phyloP scores from a whole-genome alignment of 2,329 filamentous ascomycete species.

The Fusarium sp. region DNA sequence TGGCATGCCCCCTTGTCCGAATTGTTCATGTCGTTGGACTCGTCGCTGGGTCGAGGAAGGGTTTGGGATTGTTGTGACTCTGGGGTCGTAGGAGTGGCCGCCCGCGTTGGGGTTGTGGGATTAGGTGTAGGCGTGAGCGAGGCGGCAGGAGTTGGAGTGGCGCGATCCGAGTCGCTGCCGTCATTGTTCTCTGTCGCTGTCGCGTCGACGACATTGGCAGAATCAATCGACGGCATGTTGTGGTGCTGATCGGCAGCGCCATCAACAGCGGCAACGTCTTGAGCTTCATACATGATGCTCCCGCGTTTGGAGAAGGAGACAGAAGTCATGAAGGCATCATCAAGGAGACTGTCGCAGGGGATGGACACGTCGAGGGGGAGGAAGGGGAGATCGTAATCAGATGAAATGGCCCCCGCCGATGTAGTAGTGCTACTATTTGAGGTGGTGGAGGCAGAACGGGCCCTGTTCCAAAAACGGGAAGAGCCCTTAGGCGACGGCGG shows the following conservation, averaged over 20 bases:
- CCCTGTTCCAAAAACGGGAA: slow-evolving; percentile 46
- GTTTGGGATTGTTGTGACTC: slow-evolving; percentile 38
- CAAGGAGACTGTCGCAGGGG: slow-evolving; percentile 66
- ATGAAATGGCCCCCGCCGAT: slow-evolving; percentile 35
- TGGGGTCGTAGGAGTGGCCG: slow-evolving; percentile 39
- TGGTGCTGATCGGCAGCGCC: slow-evolving; percentile 30
- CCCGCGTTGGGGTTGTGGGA: slow-evolving; percentile 20
- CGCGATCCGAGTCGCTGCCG: slow-evolving; percentile 38
- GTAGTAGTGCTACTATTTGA: slow-evolving; percentile 44
- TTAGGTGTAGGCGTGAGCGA: slow-evolving; percentile 25
- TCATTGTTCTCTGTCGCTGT: slow-evolving; percentile 26
- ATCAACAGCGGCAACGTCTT: slow-evolving; percentile 47
- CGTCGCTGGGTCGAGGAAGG: slow-evolving; percentile 41
- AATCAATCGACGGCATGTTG: slow-evolving; percentile 22
- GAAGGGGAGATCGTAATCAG: slow-evolving; percentile 52
- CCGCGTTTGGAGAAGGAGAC: slow-evolving; percentile 72
- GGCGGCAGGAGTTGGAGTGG: slow-evolving; percentile 35
- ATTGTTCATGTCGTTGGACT: slow-evolving; percentile 40
- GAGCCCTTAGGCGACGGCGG: slow-evolving; percentile 37
- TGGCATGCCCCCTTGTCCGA: slow-evolving; percentile 26
- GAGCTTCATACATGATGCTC: slow-evolving; percentile 69
- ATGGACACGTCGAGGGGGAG: slow-evolving; percentile 67
- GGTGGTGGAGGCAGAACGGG: slow-evolving; percentile 42
- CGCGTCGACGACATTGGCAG: slow-evolving; percentile 9
- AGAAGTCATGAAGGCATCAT: slow-evolving; percentile 66